Base-by-base conservation (phyloP, 2,329 filamentous ascomycete species). In the Gaeumannomyces sp. region DNA sequence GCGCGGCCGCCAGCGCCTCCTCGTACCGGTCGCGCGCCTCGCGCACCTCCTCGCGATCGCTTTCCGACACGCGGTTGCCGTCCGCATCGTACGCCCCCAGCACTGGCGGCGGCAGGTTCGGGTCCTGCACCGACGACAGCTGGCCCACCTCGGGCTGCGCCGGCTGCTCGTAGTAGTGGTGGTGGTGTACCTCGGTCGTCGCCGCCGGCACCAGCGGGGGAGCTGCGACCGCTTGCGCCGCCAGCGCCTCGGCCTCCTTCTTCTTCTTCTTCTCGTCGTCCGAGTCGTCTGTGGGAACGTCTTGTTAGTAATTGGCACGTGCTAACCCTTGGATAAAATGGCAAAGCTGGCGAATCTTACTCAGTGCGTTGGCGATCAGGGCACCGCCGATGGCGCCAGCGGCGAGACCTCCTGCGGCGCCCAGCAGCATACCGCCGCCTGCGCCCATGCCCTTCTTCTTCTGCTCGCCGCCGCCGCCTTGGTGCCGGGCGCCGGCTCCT, bases 381-480 rank as follows among this genome's bases (percentile, higher is more conserved):
- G 84, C 86, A 60, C 85, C 86, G 14, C 83, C 86, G 45, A 85
- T 72, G 59, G 79, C 82, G 67, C 84, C 84, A 11, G 80, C 76
- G 0, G 83, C 85, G 33, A 87, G 67, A 71, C 86, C 86, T 59
- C 80, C 86, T 7, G 83, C 82, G 63, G 81, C 86, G 28, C 81
- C 85, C 53, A 84, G 76, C 27, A 87, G 72, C 70, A 85, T 78
- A 70, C 81, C 81, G 50, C 80, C 80, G 64, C 78, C 79, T 31
- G 80, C 79, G 61, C 79, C 78, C 60, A 76, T 75, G 64, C 75
- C 73, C 69, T 78, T 74, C 67, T 77, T 71, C 59, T 78, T 59
- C 25, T 31, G 13, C 22, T 63, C 31, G 0, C 19, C 45, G n/a
- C n/a, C 1, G 22, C 45, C 19, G 19, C 45, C 35, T 58, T 59